Base-by-base conservation (phyloP, 2,329 filamentous ascomycete species). In the Mycosphaerella sp. region DNA sequence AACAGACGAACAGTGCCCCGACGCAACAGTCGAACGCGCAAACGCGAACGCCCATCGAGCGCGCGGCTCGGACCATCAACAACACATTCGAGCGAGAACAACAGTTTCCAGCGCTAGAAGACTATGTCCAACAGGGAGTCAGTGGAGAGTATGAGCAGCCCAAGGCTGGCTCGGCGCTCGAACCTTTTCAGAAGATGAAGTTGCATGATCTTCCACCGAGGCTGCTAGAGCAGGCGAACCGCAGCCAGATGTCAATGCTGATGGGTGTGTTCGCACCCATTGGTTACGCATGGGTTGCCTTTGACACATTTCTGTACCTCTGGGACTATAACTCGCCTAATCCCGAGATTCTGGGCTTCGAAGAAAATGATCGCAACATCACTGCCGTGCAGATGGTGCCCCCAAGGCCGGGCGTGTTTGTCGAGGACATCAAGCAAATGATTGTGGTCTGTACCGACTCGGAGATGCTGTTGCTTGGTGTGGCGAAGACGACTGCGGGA, bases 281-380 rank as follows among this genome's bases (percentile, higher is more conserved):
- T 66, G 91, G 92, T 66, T 90, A 97, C 72, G 93, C 92, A 31
- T 98, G 91, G 87, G 87, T 95, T 52, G 83, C 88, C 23, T 93
- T 98, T 68, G 93, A 98, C 74, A 96, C 95, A 73, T 88, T 89
- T 58, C 78, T 98, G 43, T 98, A 96, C 69, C 78, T 98, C 12
- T 98, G 95, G 95, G 92, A 98, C 72, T 98, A 96, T 70, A 95
- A 90, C 6, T 82, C 89, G 68, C 84, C 88, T n/a, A 89, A 92
- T 62, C 89, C 92, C 4, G 88, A 95, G 68, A 78, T 96, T 41
- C 86, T 95, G 61, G 92, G 92, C 14, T 96, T 88, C 66, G 92
- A 97, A 69, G 90, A 95, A 63, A 87, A 92, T 70, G 78, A 84
- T 6, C 84, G 95, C 69, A 89, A 84, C 61, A 97, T 98, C 64